Percentiles rank a stretch among this genome's conserved stretches.
These are phyloP conservation scores for Ophiognomonia clavigignenti-juglandacearum DNA, from an alignment of 2,329 filamentous ascomycete genomes.

Conservation along the genomic window DNA sequence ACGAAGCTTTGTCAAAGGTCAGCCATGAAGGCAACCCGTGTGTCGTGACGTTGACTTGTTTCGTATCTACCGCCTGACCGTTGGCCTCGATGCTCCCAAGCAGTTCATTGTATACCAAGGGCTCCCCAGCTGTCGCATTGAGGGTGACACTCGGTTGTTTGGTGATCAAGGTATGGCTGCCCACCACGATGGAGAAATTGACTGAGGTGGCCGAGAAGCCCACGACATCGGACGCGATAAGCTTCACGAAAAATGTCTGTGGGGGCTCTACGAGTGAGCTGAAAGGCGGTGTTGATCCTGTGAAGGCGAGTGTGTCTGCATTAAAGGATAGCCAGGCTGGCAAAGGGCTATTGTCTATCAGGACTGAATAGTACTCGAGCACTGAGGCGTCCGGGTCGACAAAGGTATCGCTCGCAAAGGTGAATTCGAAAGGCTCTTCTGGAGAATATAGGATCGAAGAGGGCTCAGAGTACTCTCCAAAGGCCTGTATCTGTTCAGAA, in stretches of 20 bases:
- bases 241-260: constrained; percentile 64
- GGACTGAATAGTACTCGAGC: constrained; percentile 72
- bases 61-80: constrained; percentile 40
- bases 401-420: constrained; percentile 59
- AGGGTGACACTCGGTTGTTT: constrained; percentile 51
- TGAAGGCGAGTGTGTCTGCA: constrained; percentile 56
- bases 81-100: constrained; percentile 52
- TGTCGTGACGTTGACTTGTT: constrained; percentile 48
- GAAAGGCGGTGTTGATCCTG: constrained; percentile 63
- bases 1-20: constrained; percentile 54
- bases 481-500: constrained; percentile 49
- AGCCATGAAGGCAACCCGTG: constrained; percentile 64
- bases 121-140: constrained; percentile 49
- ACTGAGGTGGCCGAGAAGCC: constrained; percentile 67
- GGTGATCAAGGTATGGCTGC: constrained; percentile 64
- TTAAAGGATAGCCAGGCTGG: constrained; percentile 85
- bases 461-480: constrained; percentile 57
- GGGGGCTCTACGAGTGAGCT: constrained; percentile 61
- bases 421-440: constrained; percentile 47
- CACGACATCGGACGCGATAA: constrained; percentile 75
- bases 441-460: constrained; percentile 53
- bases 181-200: constrained; percentile 67
- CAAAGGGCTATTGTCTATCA: constrained; percentile 72
- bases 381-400: constrained; percentile 40
- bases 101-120: constrained; percentile 50